Conservation (phyloP, 2,329 filamentous ascomycete genomes). For the Aspergillus calidoustus region DNA sequence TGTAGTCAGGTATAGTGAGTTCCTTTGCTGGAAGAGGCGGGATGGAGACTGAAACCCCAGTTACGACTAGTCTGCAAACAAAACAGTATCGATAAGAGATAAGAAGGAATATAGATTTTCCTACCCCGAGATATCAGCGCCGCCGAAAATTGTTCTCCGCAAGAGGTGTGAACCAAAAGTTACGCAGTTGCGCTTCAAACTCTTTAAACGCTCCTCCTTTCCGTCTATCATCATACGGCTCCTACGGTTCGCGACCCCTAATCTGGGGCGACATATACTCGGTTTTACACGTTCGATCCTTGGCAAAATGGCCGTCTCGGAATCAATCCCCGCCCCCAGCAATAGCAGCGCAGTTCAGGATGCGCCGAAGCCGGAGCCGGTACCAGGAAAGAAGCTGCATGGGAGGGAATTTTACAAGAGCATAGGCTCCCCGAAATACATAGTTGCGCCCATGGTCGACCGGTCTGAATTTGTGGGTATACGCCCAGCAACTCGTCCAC, state of each 20-base stretch:
- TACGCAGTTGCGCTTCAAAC: background rate
- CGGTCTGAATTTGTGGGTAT: conserved; percentile 89
- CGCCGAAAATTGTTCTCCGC: conserved; percentile 27
- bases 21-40: background rate
- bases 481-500: background rate
- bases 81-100: conserved; percentile 36
- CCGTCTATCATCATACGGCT: conserved; percentile 37
- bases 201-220: background rate
- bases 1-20: background rate
- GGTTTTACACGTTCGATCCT: conserved; percentile 13
- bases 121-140: conserved; percentile 29
- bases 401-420: conserved; percentile 94
- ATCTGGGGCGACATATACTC: conserved; percentile 32
- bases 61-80: conserved; percentile 9
- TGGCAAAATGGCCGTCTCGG: conserved; percentile 35
- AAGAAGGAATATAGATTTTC: conserved; percentile 29
- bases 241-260: conserved; percentile 30
- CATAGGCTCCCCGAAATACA: conserved; percentile 85
- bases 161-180: conserved; percentile 4
- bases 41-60: conserved; percentile 4
- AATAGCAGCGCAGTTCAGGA: conserved; percentile 25
- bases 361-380: conserved; percentile 24
- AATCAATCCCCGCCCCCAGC: conserved; percentile 25
- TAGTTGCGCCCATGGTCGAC: conserved; percentile 97
- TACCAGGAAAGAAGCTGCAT: conserved; percentile 64